phyloP scores from a whole-genome alignment of 2,329 filamentous ascomycete genomes.

The Phialemonium atrogriseum region DNA sequence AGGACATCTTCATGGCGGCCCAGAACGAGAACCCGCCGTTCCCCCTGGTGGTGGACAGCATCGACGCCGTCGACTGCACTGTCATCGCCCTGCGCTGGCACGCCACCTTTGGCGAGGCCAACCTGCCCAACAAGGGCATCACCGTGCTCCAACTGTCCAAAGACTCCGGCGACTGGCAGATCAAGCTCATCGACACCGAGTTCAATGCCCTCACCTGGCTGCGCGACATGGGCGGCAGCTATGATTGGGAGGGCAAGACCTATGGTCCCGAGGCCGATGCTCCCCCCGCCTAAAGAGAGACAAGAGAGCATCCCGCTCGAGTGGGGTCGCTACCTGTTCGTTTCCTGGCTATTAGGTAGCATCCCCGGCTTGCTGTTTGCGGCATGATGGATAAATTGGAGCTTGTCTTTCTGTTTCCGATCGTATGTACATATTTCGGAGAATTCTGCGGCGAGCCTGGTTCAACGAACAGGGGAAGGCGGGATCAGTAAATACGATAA shows the following conservation, averaged over 20 bases:
- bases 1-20: slow-evolving; percentile 21
- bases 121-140: slow-evolving; percentile 19
- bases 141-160: slow-evolving; percentile 20
- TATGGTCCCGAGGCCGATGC: no score
- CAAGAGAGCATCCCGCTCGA: no score
- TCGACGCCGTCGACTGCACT: slow-evolving; percentile 21
- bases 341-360: no score
- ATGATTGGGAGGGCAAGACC: slow-evolving; percentile 16
- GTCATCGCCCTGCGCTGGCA: slow-evolving; percentile 20
- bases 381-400: no score
- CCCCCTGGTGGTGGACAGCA: slow-evolving; percentile 18
- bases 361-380: no score
- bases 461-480: no score
- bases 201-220: slow-evolving; percentile 23
- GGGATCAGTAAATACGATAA: no score
- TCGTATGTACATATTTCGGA: no score
- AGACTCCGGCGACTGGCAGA: slow-evolving; percentile 19
- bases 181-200: slow-evolving; percentile 20
- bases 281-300: no score
- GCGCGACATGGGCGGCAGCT: slow-evolving; percentile 21
- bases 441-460: no score
- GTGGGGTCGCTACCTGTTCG: no score
- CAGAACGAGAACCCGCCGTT: slow-evolving; percentile 19
- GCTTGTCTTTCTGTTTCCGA: no score
- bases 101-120: slow-evolving; percentile 21